Evolutionary conservation across 2,329 filamentous ascomycete species (phyloP).

Genomic region (Thielaviopsis ethacetica): DNA sequence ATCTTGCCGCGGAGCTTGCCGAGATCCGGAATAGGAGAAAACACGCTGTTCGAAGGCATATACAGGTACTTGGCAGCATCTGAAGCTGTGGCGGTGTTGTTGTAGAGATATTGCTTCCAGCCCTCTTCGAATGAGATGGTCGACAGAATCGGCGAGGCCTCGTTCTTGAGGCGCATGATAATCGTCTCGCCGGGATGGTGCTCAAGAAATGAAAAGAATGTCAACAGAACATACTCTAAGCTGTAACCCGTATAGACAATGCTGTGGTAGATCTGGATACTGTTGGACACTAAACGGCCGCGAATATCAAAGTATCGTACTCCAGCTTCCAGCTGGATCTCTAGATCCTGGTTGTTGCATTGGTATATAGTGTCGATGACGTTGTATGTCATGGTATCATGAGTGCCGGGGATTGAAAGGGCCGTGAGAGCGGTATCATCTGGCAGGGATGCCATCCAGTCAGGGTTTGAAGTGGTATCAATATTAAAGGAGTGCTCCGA

Average conservation of each 20-base stretch:
- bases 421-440: constrained; percentile 24
- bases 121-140: constrained; percentile 25
- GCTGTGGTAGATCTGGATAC: constrained; percentile 31
- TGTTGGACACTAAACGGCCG: constrained; percentile 24
- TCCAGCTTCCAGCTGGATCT: constrained; percentile 27
- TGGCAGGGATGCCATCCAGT: constrained; percentile 28
- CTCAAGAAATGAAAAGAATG: constrained; percentile 28
- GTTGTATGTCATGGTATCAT: constrained; percentile 34
- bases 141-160: constrained; percentile 20
- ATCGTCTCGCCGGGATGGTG: constrained; percentile 27
- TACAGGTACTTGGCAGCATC: constrained; percentile 22
- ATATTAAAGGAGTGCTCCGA: constrained; percentile 27
- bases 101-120: constrained; percentile 24
- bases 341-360: constrained; percentile 30
- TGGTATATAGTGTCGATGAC: constrained; percentile 20
- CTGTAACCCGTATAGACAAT: constrained; percentile 27
- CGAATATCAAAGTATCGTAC: constrained; percentile 34
- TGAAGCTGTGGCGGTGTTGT: constrained; percentile 19
- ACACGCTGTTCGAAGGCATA: constrained; percentile 17
- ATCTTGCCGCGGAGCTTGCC: constrained; percentile 28
- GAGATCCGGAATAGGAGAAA: constrained; percentile 24
- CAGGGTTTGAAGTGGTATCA: constrained; percentile 17
- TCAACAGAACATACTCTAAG: constrained; percentile 25
- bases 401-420: constrained; percentile 34
- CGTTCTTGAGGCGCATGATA: constrained; percentile 33